These are phyloP conservation scores for Tuber microsphaerosporum DNA, from an alignment of 495 filamentous ascomycete species.

Conservation along the genomic window DNA sequence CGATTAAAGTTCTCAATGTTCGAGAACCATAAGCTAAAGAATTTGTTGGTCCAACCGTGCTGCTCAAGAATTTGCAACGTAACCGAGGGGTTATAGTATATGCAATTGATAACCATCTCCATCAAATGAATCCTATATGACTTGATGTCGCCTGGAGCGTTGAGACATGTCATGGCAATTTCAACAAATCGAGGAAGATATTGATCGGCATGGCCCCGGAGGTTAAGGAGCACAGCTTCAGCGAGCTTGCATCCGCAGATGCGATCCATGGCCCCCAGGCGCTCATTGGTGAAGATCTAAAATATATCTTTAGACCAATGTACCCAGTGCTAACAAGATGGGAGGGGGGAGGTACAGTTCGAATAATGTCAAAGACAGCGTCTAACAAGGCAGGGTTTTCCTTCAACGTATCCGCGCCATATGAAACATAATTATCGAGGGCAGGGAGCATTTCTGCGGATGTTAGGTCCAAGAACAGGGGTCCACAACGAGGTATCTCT, in stretches of 20 bases:
- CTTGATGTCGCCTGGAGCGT: slow-evolving; percentile 63
- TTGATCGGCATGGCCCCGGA: slow-evolving; percentile 81
- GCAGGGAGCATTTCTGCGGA: slow-evolving; percentile 82
- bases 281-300: slow-evolving; percentile 64
- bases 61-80: slow-evolving; percentile 70
- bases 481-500: slow-evolving; percentile 27
- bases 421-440: slow-evolving; percentile 92
- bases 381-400: slow-evolving; percentile 79
- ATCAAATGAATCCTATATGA: slow-evolving; percentile 90
- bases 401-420: slow-evolving; percentile 68
- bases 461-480: slow-evolving; percentile 19
- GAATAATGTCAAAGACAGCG: slow-evolving; percentile 75
- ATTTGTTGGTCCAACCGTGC: slow-evolving; percentile 98
- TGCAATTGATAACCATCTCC: slow-evolving; percentile 98
- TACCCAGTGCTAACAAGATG: not conserved
- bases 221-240: slow-evolving; percentile 91
- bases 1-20: slow-evolving; percentile 88
- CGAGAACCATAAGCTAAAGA: slow-evolving; percentile 96
- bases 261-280: slow-evolving; percentile 86
- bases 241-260: slow-evolving; percentile 99
- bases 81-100: slow-evolving; percentile 81
- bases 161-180: slow-evolving; percentile 77
- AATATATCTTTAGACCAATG: slow-evolving; percentile 11
- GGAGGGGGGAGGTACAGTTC: slow-evolving; percentile 51
- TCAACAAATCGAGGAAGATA: slow-evolving; percentile 79